Conservation (phyloP, 176 grass and related monocot genomes). For the Carex littledalei region DNA sequence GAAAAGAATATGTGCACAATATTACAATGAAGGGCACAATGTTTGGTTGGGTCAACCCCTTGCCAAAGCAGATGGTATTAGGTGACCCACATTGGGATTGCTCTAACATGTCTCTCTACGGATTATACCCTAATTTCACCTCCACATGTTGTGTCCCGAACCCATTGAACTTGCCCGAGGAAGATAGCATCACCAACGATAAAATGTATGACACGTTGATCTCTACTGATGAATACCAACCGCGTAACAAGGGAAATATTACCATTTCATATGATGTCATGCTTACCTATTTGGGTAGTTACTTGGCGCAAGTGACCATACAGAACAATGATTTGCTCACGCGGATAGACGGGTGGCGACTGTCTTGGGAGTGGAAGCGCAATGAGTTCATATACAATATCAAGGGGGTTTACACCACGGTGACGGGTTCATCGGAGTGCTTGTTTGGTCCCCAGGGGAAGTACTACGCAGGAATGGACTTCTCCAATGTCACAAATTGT, state of each 20-base stretch:
- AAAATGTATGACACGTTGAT: neutral
- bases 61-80: constrained; percentile 42
- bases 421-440: constrained; percentile 28
- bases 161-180: neutral
- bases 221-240: constrained; percentile 2
- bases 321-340: constrained; percentile 49
- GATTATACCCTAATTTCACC: neutral
- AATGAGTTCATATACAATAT: constrained; percentile 51
- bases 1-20: constrained; percentile 26
- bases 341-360: constrained; percentile 58
- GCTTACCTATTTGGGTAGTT: constrained; percentile 35
- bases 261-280: constrained; percentile 70
- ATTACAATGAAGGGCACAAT: constrained; percentile 51
- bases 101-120: neutral
- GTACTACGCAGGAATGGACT: constrained; percentile 51
- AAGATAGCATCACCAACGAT: neutral
- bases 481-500: constrained; percentile 65
- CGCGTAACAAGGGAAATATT: constrained; percentile 50
- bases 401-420: constrained; percentile 51
- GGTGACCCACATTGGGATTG: constrained; percentile 52
- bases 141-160: constrained; percentile 47
- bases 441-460: constrained; percentile 45
- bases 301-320: constrained; percentile 62
- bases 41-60: constrained; percentile 33
- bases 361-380: constrained; percentile 67